A percentile compares a stretch with the other conserved stretches of the same genome.
Evolutionary conservation across 805 yeast species (phyloP).

Genomic region (Sugiyamaella qingdaonensis): DNA sequence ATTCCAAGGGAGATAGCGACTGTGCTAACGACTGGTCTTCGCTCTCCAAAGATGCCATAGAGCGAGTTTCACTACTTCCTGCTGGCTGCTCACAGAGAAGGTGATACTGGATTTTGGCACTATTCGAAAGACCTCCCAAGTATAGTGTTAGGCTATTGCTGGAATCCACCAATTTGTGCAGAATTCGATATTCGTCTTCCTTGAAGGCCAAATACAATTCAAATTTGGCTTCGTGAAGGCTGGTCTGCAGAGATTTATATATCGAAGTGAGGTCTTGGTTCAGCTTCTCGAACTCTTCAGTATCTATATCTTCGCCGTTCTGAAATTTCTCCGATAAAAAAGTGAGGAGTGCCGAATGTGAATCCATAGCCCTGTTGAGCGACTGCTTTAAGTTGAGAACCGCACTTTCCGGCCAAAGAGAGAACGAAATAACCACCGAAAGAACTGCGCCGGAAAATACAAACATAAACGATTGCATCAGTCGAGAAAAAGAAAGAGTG

Average conservation of each 20-base stretch:
- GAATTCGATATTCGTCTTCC: constrained; percentile 48
- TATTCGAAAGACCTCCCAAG: constrained; percentile 62
- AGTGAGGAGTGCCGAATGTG: constrained; percentile 48
- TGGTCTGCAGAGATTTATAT: constrained; percentile 37
- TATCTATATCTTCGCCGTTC: constrained; percentile 44
- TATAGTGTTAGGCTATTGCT: constrained; percentile 51
- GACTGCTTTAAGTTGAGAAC: constrained; percentile 40
- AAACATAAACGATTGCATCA: constrained; percentile 52
- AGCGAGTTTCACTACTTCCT: not conserved
- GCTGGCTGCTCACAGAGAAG: constrained; percentile 38
- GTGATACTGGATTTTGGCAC: constrained; percentile 63
- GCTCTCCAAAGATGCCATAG: constrained; percentile 7
- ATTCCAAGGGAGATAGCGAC: not conserved
- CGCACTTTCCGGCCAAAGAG: constrained; percentile 62
- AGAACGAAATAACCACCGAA: constrained; percentile 57
- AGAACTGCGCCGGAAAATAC: constrained; percentile 58
- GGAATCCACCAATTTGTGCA: constrained; percentile 47
- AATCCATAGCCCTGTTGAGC: constrained; percentile 48
- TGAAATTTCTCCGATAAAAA: constrained; percentile 46
- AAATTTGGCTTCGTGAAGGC: constrained; percentile 55
- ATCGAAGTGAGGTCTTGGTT: constrained; percentile 39
- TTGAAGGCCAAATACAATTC: constrained; percentile 55
- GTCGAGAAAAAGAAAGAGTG: constrained; percentile 49
- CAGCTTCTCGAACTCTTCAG: constrained; percentile 29
- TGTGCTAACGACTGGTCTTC: constrained; percentile 2